phyloP scores from a whole-genome alignment of 2,329 filamentous ascomycete species.

The Tolypocladium tropicale region DNA sequence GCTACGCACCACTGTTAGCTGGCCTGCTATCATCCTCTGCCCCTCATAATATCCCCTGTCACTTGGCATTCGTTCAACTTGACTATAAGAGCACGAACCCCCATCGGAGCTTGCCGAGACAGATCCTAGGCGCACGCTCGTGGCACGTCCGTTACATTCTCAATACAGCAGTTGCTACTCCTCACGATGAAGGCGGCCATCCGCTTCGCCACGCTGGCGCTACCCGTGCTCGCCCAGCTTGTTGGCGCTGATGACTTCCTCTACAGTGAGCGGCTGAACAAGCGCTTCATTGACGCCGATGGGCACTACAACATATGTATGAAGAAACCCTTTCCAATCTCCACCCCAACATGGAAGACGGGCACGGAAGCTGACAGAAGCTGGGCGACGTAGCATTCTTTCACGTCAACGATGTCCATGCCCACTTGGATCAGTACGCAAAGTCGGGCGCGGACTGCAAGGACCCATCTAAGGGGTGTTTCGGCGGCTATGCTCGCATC shows the following conservation, averaged over 20 bases:
- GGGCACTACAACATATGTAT: background rate
- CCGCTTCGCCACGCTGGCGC: background rate
- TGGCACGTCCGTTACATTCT: background rate
- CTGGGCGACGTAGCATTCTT: slow-evolving; percentile 40
- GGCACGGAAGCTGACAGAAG: background rate
- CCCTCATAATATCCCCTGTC: background rate
- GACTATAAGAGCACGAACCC: background rate
- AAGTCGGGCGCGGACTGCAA: slow-evolving; percentile 53
- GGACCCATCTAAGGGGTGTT: slow-evolving; percentile 45
- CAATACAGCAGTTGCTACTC: background rate
- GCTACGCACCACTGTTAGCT: background rate
- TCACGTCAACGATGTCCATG: slow-evolving; percentile 60
- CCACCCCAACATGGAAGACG: too few relatives aligned
- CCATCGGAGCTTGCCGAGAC: background rate
- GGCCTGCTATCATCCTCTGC: background rate
- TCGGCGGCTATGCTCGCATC: slow-evolving; percentile 54
- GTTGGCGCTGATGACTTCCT: background rate
- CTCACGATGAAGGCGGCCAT: background rate
- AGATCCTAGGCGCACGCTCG: background rate
- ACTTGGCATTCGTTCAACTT: background rate
- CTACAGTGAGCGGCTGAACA: background rate
- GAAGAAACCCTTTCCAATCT: background rate
- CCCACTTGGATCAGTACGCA: slow-evolving; percentile 54
- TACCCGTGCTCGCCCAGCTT: background rate
- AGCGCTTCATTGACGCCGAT: background rate